Percentiles rank a stretch among this genome's conserved stretches.
Conservation (phyloP, 371 early-diverging fungal species). For the Basidiobolus heterosporus region DNA sequence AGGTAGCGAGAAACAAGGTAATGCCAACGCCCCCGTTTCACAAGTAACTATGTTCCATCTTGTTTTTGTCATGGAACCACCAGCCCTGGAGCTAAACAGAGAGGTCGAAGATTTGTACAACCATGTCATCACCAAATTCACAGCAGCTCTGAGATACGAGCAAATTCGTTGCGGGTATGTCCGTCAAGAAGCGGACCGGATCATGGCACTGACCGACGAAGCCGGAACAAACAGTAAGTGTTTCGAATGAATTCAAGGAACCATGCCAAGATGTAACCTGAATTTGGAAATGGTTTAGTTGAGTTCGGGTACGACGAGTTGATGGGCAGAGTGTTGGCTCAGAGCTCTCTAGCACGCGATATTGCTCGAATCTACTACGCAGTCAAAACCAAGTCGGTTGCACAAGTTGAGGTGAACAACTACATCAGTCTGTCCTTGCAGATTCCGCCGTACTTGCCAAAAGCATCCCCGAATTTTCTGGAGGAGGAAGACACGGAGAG, state of each 20-base stretch:
- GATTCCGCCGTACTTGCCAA: conserved; percentile 27
- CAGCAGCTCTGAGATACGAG: conserved; percentile 64
- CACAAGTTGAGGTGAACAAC: conserved; percentile 59
- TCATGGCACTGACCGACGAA: conserved; percentile 40
- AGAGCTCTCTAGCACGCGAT: conserved; percentile 17
- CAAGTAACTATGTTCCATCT: conserved; percentile 68
- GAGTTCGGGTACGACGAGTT: conserved; percentile 4
- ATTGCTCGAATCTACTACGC: conserved; percentile 25
- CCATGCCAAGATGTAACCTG: no score
- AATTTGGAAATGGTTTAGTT: no score
- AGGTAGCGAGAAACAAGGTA: conserved; percentile 3
- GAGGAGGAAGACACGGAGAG: conserved; percentile 22
- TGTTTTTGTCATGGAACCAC: conserved; percentile 48
- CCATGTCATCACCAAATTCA: conserved; percentile 52
- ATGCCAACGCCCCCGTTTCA: conserved; percentile 7
- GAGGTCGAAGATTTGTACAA: conserved; percentile 43
- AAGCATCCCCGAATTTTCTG: conserved; percentile 6
- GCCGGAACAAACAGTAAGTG: conserved; percentile 5
- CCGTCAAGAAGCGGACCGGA: conserved; percentile 51
- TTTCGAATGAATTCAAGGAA: background rate
- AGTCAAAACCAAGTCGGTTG: conserved; percentile 27
- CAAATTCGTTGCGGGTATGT: conserved; percentile 67
- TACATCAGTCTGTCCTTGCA: conserved; percentile 57
- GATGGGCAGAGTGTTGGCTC: conserved; percentile 15
- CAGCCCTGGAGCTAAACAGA: conserved; percentile 10